Conservation (phyloP, 371 early-diverging fungal genomes). For the Antonospora locustae region DNA sequence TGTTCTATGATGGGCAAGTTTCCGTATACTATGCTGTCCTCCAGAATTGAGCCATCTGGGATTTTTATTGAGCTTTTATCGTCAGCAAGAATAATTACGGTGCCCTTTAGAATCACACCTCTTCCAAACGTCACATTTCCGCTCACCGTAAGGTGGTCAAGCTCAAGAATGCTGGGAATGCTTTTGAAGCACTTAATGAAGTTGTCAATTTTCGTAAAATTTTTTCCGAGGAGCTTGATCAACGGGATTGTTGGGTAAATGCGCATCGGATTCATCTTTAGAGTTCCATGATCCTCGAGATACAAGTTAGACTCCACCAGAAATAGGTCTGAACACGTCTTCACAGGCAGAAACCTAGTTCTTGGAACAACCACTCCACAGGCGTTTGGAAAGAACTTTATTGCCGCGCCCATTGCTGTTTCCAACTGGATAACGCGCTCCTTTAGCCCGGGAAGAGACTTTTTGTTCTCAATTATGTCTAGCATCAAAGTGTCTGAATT, state of each 20-base stretch:
- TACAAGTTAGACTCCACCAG: constrained; percentile 84
- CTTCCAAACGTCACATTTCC: constrained; percentile 90
- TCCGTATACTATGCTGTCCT: constrained; percentile 91
- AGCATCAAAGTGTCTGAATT: constrained; percentile 66
- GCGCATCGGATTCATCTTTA: constrained; percentile 74
- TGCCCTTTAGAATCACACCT: constrained; percentile 76
- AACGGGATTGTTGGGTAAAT: constrained; percentile 77
- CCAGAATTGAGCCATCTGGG: constrained; percentile 85
- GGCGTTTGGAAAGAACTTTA: constrained; percentile 84
- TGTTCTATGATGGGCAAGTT: constrained; percentile 65
- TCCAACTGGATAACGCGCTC: constrained; percentile 93
- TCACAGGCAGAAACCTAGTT: constrained; percentile 91
- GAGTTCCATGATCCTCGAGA: constrained; percentile 72
- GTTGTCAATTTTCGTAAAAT: constrained; percentile 74
- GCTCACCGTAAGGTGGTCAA: constrained; percentile 88
- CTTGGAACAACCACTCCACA: constrained; percentile 94
- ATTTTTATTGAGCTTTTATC: constrained; percentile 82
- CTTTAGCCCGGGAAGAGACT: constrained; percentile 58
- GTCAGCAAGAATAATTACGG: constrained; percentile 94
- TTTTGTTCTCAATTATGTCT: constrained; percentile 92
- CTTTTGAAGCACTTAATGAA: constrained; percentile 70
- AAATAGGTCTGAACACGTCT: constrained; percentile 91
- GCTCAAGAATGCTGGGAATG: constrained; percentile 81
- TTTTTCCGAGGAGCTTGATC: constrained; percentile 76
- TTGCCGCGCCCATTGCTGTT: constrained; percentile 96